Evolutionary conservation across 441 rosid species (phyloP).

Genomic region (Theobroma grandiflorum): DNA sequence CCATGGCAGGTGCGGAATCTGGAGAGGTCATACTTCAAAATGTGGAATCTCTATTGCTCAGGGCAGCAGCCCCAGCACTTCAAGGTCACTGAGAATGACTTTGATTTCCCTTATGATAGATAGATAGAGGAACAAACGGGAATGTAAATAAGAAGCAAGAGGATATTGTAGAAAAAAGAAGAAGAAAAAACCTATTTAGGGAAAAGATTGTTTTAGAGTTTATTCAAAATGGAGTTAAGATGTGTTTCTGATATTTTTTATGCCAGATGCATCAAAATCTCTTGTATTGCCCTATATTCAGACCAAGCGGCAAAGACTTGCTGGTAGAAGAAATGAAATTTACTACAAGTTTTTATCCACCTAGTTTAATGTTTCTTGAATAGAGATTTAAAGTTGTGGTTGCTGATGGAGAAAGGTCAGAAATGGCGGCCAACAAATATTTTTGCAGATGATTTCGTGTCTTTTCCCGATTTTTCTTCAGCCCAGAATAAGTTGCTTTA

Average conservation of each 20-base stretch:
- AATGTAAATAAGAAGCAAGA: slow-evolving; percentile 59
- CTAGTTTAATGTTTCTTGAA: neutral
- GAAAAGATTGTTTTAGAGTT: neutral
- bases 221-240: neutral
- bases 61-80: slow-evolving; percentile 86
- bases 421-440: neutral
- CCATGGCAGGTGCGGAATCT: slow-evolving; percentile 81
- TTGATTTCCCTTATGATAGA: slow-evolving; percentile 79
- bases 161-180: slow-evolving; percentile 22
- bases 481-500: neutral
- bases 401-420: neutral
- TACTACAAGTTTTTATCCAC: neutral
- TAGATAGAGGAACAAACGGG: slow-evolving; percentile 46
- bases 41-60: slow-evolving; percentile 91
- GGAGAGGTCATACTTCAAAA: slow-evolving; percentile 89
- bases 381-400: neutral
- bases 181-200: slow-evolving; percentile 17
- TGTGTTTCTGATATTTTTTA: neutral
- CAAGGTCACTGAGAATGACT: slow-evolving; percentile 78
- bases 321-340: neutral
- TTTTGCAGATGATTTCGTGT: neutral
- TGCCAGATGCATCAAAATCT: slow-evolving; percentile 11
- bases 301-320: neutral
- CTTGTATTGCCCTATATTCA: neutral
- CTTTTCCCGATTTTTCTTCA: neutral